A percentile compares a stretch with the other conserved stretches of the same genome.
Evolutionary conservation across 306 rosid genomes (phyloP).

Genomic region (Medicago lupulina): DNA sequence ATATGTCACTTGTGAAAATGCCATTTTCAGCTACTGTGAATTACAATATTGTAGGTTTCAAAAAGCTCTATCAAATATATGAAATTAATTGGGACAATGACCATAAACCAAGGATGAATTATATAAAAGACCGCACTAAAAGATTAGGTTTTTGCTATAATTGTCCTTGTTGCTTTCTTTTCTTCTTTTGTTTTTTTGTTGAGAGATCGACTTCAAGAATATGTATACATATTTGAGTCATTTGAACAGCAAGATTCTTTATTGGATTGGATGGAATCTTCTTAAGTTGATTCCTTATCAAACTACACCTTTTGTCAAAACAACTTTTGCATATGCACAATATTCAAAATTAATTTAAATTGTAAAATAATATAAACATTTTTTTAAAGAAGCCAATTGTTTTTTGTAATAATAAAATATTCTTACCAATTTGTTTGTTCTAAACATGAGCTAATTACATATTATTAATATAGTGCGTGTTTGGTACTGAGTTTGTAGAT

Average conservation of each 20-base stretch:
- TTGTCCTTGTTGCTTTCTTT: slow-evolving; percentile 7
- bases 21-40: slow-evolving; percentile 30
- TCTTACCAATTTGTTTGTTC: too few relatives aligned
- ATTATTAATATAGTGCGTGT: too few relatives aligned
- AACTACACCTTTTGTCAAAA: not conserved
- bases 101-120: slow-evolving; percentile 28
- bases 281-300: slow-evolving; percentile 16
- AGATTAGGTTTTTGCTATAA: slow-evolving; percentile 10
- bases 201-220: not conserved
- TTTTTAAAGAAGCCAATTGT: too few relatives aligned
- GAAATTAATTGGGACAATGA: slow-evolving; percentile 17
- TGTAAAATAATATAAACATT: not conserved
- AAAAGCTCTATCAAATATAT: not conserved
- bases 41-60: slow-evolving; percentile 17
- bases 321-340: not conserved
- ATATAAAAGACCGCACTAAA: slow-evolving; percentile 9
- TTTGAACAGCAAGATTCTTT: slow-evolving; percentile 32
- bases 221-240: not conserved
- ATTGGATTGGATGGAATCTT: slow-evolving; percentile 37
- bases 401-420: too few relatives aligned
- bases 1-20: slow-evolving; percentile 33
- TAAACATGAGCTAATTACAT: too few relatives aligned
- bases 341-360: not conserved
- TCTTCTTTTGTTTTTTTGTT: not conserved
- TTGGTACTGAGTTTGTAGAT: too few relatives aligned